Percentiles rank a stretch among this genome's conserved stretches.
Evolutionary conservation across 805 yeast genomes (phyloP).

Genomic region (Candida ficus): DNA sequence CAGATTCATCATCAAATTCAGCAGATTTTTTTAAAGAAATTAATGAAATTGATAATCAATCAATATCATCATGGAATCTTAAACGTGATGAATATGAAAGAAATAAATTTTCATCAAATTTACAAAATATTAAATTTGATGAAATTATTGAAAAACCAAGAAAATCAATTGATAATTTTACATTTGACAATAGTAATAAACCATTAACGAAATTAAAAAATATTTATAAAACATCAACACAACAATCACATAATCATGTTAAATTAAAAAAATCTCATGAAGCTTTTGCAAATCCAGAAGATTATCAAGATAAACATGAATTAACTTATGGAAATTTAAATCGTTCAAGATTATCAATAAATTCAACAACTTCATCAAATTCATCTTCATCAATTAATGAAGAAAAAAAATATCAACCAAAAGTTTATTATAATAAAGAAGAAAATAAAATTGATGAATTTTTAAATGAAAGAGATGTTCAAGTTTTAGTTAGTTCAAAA

Average conservation of each 20-base stretch:
- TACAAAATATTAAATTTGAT: neutral
- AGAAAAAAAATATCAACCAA: neutral
- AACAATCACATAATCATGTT: neutral
- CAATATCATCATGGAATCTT: slow-evolving; percentile 22
- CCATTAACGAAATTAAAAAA: slow-evolving; percentile 4
- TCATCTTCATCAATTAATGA: neutral
- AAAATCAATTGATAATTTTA: slow-evolving; percentile 8
- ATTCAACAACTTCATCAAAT: slow-evolving; percentile 4
- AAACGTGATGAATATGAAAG: slow-evolving; percentile 21
- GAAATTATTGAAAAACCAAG: neutral
- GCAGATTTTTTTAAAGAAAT: slow-evolving; percentile 20
- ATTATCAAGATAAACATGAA: slow-evolving; percentile 19
- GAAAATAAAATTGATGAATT: slow-evolving; percentile 34
- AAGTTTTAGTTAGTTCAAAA: slow-evolving; percentile 63
- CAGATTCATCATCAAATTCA: slow-evolving; percentile 8
- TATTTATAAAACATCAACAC: slow-evolving; percentile 2
- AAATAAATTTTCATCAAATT: neutral
- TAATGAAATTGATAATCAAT: slow-evolving; percentile 18
- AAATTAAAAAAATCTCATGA: slow-evolving; percentile 4
- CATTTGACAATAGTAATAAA: slow-evolving; percentile 5
- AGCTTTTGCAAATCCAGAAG: slow-evolving; percentile 24
- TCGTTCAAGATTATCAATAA: slow-evolving; percentile 11
- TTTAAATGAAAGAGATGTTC: slow-evolving; percentile 56
- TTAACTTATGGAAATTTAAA: slow-evolving; percentile 8
- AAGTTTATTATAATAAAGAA: slow-evolving; percentile 10